phyloP scores from a whole-genome alignment of 2,329 filamentous ascomycete genomes.

The Alternaria solani region DNA sequence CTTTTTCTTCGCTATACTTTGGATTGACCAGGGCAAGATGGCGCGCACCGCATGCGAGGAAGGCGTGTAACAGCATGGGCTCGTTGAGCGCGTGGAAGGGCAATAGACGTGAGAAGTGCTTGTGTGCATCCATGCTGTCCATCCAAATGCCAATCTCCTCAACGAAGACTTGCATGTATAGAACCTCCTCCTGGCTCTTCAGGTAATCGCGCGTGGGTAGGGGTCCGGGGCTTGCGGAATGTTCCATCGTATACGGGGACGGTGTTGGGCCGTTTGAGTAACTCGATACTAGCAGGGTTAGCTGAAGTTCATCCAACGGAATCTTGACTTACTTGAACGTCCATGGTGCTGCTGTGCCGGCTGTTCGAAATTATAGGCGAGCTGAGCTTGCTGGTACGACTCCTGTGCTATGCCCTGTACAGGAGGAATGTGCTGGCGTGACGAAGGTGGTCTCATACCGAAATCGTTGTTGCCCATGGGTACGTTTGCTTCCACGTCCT shows the following conservation, averaged over 20 bases:
- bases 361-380: constrained; percentile 51
- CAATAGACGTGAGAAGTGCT: constrained; percentile 85
- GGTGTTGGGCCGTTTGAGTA: constrained; percentile 37
- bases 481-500: constrained; percentile 44
- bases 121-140: constrained; percentile 85
- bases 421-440: constrained; percentile 60
- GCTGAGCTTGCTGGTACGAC: constrained; percentile 55
- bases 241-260: constrained; percentile 36
- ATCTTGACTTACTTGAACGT: constrained; percentile 31
- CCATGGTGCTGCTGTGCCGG: constrained; percentile 31
- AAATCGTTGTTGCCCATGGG: constrained; percentile 39
- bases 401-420: constrained; percentile 60
- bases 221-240: constrained; percentile 32
- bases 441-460: constrained; percentile 43
- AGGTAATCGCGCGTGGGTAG: constrained; percentile 67
- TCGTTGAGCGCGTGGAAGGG: constrained; percentile 83
- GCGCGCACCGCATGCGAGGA: constrained; percentile 86
- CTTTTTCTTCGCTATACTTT: constrained; percentile 77
- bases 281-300: constrained; percentile 30
- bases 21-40: constrained; percentile 77
- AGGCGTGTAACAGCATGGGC: constrained; percentile 87
- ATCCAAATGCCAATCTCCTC: constrained; percentile 93
- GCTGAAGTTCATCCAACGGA: background rate
- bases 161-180: constrained; percentile 92
- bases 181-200: constrained; percentile 76